Evolutionary conservation across 176 grass and related monocot genomes (phyloP).

Genomic region (Oryza glaberrima): DNA sequence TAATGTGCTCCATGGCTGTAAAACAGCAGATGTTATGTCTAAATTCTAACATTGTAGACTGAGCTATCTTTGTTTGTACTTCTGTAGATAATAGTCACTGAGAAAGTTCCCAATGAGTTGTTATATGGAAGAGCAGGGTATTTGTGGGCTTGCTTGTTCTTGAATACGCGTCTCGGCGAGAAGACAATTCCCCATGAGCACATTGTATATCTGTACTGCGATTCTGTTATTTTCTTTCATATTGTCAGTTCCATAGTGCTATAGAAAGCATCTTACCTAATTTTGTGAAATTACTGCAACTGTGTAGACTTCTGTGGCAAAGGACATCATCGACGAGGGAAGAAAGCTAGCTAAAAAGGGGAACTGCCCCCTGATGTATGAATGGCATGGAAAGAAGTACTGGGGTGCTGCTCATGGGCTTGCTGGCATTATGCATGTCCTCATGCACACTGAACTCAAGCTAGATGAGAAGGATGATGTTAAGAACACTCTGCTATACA

Average conservation of each 20-base stretch:
- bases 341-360: slow-evolving; percentile 60
- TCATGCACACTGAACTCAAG: slow-evolving; percentile 72
- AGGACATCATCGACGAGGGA: slow-evolving; percentile 80
- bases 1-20: no score
- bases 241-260: not conserved
- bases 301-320: slow-evolving; percentile 53
- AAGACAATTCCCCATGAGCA: slow-evolving; percentile 54
- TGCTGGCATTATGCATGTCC: slow-evolving; percentile 83
- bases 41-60: not conserved
- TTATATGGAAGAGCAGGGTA: slow-evolving; percentile 90
- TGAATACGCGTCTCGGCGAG: slow-evolving; percentile 77
- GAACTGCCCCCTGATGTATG: slow-evolving; percentile 77
- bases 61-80: slow-evolving; percentile 13
- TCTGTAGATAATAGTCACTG: slow-evolving; percentile 68
- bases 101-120: slow-evolving; percentile 75
- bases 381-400: slow-evolving; percentile 88
- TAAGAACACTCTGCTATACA: slow-evolving; percentile 77
- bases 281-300: slow-evolving; percentile 19
- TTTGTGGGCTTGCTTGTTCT: slow-evolving; percentile 92
- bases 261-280: slow-evolving; percentile 22
- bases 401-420: slow-evolving; percentile 92
- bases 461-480: slow-evolving; percentile 63
- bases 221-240: slow-evolving; percentile 1
- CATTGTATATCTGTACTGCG: slow-evolving; percentile 47
- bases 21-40: no score